Conservation (phyloP, 768 basidiomycete species). For the Crassisporium funariophilum region DNA sequence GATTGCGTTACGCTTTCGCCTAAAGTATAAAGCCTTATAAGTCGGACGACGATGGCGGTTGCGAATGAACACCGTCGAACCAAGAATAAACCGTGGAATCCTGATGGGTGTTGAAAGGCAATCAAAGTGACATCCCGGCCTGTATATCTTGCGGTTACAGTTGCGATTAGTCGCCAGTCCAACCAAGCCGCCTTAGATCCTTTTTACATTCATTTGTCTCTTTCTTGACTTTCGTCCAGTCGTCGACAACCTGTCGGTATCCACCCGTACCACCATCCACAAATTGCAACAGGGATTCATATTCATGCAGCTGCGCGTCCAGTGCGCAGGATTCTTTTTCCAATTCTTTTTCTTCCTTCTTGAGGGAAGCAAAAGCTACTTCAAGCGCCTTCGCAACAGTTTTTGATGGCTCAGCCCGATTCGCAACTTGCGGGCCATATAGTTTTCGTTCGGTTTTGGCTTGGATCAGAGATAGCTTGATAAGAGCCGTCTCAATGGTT, state of each 20-base stretch:
- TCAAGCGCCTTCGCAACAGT: conserved; percentile 38
- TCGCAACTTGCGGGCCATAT: conserved; percentile 37
- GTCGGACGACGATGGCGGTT: too few species aligned
- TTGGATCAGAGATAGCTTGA: conserved; percentile 50
- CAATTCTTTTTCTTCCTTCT: conserved; percentile 37
- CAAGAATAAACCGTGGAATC: too few species aligned
- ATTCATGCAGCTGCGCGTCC: conserved; percentile 42
- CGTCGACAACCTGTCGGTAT: conserved; percentile 48
- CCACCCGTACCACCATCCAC: conserved; percentile 43
- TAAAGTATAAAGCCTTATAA: too few species aligned
- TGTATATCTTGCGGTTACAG: background rate
- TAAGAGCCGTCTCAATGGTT: conserved; percentile 47
- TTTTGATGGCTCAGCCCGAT: conserved; percentile 8
- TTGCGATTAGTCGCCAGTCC: conserved; percentile 43
- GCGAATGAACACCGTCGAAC: too few species aligned
- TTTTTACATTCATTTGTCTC: conserved; percentile 52
- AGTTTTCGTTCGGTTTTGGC: conserved; percentile 39
- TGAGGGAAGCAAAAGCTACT: conserved; percentile 32
- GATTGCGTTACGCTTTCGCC: too few species aligned
- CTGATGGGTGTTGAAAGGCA: too few species aligned
- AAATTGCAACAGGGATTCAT: conserved; percentile 40
- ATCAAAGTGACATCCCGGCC: too few species aligned
- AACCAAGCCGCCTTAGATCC: conserved; percentile 52
- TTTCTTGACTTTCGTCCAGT: conserved; percentile 47
- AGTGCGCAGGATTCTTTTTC: conserved; percentile 37